These are phyloP conservation scores for Emergomyces pasteurianus DNA, from an alignment of 2,329 filamentous ascomycete species.

Conservation along the genomic window DNA sequence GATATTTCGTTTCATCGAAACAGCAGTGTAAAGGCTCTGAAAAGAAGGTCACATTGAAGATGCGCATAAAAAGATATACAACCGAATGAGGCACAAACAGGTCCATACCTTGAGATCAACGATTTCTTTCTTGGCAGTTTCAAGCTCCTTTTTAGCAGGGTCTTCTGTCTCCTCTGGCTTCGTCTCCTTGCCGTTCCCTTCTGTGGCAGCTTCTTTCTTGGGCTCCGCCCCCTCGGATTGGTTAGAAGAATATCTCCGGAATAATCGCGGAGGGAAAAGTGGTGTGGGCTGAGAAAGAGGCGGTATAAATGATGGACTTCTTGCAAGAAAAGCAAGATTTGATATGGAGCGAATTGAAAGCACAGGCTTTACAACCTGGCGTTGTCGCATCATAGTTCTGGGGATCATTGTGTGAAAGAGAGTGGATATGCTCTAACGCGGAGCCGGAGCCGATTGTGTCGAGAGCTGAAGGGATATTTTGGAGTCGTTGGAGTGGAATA, in stretches of 20 bases:
- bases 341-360: slow-evolving; percentile 23
- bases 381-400: slow-evolving; percentile 31
- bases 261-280: slow-evolving; percentile 22
- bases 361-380: slow-evolving; percentile 26
- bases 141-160: slow-evolving; percentile 52
- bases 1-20: neutral
- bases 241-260: slow-evolving; percentile 33
- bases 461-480: neutral
- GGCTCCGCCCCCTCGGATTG: slow-evolving; percentile 23
- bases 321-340: slow-evolving; percentile 21
- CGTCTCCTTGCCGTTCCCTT: slow-evolving; percentile 30
- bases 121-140: slow-evolving; percentile 59
- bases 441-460: neutral
- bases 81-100: neutral
- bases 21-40: neutral
- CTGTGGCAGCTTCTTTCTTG: slow-evolving; percentile 24
- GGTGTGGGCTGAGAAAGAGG: slow-evolving; percentile 17
- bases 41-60: neutral
- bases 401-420: slow-evolving; percentile 26
- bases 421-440: neutral
- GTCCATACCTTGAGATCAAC: slow-evolving; percentile 69
- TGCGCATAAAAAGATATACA: neutral
- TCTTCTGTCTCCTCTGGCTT: slow-evolving; percentile 31
- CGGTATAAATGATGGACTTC: slow-evolving; percentile 24
- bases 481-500: neutral